These are phyloP conservation scores for Saccharomycopsis amapae DNA, from an alignment of 805 yeast species.

Conservation along the genomic window DNA sequence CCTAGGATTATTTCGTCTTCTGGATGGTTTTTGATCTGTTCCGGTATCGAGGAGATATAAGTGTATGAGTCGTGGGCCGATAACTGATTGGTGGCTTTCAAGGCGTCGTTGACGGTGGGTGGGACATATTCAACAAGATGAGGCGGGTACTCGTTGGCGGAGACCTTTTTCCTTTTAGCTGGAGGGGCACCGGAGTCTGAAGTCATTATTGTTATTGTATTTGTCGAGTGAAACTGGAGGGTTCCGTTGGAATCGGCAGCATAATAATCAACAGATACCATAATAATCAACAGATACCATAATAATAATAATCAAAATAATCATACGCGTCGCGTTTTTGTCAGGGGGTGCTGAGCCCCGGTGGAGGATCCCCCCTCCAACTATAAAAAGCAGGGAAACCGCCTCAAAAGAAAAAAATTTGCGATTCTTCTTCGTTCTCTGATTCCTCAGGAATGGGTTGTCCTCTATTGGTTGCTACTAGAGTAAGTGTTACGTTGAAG, in stretches of 20 bases:
- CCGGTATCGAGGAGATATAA: constrained; percentile 18
- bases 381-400: too few relatives aligned
- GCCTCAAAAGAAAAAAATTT: not conserved
- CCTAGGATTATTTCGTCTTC: constrained; percentile 46
- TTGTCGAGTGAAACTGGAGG: not conserved
- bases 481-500: not conserved
- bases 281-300: too few relatives aligned
- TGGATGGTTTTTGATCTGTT: not conserved
- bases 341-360: too few relatives aligned
- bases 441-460: not conserved
- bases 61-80: constrained; percentile 17
- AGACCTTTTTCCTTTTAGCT: not conserved
- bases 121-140: constrained; percentile 7
- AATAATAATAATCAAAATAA: too few relatives aligned
- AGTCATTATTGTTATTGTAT: not conserved
- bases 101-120: constrained; percentile 2
- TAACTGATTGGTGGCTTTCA: not conserved
- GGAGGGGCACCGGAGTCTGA: constrained; percentile 1
- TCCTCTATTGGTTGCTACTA: not conserved
- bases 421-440: not conserved
- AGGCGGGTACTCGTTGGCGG: constrained; percentile 3
- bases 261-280: too few relatives aligned
- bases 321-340: too few relatives aligned
- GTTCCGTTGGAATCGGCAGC: not conserved
- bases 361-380: too few relatives aligned